Evolutionary conservation across 345 rosid genomes (phyloP).

Genomic region (Ceriops tagal): DNA sequence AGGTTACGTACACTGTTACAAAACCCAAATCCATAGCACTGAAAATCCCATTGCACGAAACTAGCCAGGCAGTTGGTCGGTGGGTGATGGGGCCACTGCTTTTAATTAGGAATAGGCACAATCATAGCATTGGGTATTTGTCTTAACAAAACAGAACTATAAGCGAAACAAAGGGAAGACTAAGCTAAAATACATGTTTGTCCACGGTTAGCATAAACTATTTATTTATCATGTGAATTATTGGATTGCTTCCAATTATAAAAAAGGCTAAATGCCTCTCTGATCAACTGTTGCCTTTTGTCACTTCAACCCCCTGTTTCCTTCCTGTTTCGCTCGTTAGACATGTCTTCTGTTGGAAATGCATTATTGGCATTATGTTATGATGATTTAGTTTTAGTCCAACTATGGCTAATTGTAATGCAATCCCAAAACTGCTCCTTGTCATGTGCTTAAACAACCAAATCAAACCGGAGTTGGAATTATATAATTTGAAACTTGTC

Average conservation of each 20-base stretch:
- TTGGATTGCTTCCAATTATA: not conserved
- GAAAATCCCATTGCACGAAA: too few relatives aligned
- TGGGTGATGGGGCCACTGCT: constrained; percentile 19
- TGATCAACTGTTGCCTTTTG: not conserved
- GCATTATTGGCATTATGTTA: not conserved
- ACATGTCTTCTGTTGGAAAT: constrained; percentile 31
- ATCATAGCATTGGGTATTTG: not conserved
- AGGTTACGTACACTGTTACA: too few relatives aligned
- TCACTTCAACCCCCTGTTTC: constrained; percentile 5
- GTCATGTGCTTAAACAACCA: not conserved
- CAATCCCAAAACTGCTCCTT: not conserved
- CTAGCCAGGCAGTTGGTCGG: constrained; percentile 6
- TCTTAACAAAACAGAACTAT: not conserved
- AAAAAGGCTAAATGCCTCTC: not conserved
- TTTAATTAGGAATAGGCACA: not conserved
- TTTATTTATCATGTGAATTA: not conserved
- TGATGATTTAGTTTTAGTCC: too few relatives aligned
- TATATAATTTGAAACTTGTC: not conserved
- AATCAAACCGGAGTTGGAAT: constrained; percentile 2
- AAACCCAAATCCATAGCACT: too few relatives aligned
- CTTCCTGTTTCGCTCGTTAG: constrained; percentile 19
- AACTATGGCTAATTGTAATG: constrained; percentile 10
- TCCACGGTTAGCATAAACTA: not conserved
- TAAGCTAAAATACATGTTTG: too few relatives aligned
- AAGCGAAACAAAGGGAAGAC: not conserved